A percentile compares a stretch with the other conserved stretches of the same genome.
These are phyloP conservation scores for Alternaria sp. DNA, from an alignment of 2,329 filamentous ascomycete genomes.

Conservation along the genomic window DNA sequence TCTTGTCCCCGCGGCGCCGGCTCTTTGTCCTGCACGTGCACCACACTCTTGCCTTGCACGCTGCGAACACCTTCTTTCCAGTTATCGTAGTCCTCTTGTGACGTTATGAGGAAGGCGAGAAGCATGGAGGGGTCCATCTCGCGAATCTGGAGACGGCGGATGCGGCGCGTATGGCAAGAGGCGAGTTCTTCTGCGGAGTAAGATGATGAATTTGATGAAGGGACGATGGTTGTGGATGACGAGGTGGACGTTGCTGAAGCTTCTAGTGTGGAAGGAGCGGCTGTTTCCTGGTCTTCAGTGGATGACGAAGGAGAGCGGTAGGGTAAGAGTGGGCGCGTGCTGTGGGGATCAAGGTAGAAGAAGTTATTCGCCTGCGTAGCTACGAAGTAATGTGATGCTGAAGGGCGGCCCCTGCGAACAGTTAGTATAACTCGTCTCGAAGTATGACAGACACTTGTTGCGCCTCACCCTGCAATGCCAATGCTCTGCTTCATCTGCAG, in stretches of 20 bases:
- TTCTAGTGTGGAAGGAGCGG: constrained; percentile 4
- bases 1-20: constrained; percentile 61
- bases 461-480: constrained; percentile 84
- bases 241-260: constrained; percentile 18
- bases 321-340: constrained; percentile 76
- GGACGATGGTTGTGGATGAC: constrained; percentile 33
- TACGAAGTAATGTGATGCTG: constrained; percentile 82
- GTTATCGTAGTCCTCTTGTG: constrained; percentile 80
- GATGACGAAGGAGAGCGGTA: constrained; percentile 51
- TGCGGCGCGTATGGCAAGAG: constrained; percentile 84
- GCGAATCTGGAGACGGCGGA: constrained; percentile 80
- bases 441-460: not conserved
- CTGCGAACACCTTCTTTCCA: constrained; percentile 81
- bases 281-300: not conserved
- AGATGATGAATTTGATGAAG: constrained; percentile 41
- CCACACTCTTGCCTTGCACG: constrained; percentile 76
- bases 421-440: constrained; percentile 12
- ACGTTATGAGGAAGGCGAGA: constrained; percentile 85
- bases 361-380: constrained; percentile 76
- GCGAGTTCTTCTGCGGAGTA: constrained; percentile 77
- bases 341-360: constrained; percentile 95
- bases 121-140: constrained; percentile 99
- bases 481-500: constrained; percentile 91
- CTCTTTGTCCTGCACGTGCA: constrained; percentile 79
- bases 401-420: constrained; percentile 77